Percentiles rank a stretch among this genome's conserved stretches.
phyloP scores from a whole-genome alignment of 2,329 filamentous ascomycete species.

The Hyphodiscus sp. region DNA sequence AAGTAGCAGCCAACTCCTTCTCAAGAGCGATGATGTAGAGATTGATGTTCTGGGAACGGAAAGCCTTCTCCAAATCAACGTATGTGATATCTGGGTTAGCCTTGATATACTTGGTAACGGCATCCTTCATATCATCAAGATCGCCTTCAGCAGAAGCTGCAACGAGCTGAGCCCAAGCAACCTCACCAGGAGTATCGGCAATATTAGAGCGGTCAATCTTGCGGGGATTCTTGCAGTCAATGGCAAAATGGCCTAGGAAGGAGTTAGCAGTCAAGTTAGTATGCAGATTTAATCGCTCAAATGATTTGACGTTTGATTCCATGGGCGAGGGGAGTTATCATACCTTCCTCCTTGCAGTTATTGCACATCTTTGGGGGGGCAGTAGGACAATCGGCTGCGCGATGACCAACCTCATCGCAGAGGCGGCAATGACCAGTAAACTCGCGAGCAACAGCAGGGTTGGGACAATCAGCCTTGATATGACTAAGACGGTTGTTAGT shows the following conservation, averaged over 20 bases:
- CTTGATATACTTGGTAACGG: constrained; percentile 55
- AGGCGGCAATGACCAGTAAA: constrained; percentile 54
- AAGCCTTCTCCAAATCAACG: constrained; percentile 50
- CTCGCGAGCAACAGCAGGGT: constrained; percentile 39
- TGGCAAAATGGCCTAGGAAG: constrained; percentile 45
- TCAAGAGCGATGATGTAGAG: constrained; percentile 59
- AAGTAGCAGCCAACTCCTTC: constrained; percentile 46
- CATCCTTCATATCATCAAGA: constrained; percentile 56
- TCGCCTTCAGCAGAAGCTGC: constrained; percentile 48
- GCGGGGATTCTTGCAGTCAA: constrained; percentile 53
- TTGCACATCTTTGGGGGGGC: constrained; percentile 50
- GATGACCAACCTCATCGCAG: constrained; percentile 47
- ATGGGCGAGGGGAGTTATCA: constrained; percentile 9
- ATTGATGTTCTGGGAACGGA: constrained; percentile 47
- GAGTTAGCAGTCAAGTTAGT: not conserved
- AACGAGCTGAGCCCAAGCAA: constrained; percentile 51
- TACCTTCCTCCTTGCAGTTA: constrained; percentile 57
- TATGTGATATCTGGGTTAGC: constrained; percentile 51
- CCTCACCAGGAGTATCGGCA: constrained; percentile 43
- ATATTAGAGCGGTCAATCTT: constrained; percentile 49
- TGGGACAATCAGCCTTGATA: constrained; percentile 45
- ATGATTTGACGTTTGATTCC: too few species aligned
- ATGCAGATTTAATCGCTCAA: not conserved
- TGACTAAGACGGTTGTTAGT: not conserved
- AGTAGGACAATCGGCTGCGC: constrained; percentile 56